Base-by-base conservation (phyloP, 83 land plant species). In the Diphasiastrum complanatum region DNA sequence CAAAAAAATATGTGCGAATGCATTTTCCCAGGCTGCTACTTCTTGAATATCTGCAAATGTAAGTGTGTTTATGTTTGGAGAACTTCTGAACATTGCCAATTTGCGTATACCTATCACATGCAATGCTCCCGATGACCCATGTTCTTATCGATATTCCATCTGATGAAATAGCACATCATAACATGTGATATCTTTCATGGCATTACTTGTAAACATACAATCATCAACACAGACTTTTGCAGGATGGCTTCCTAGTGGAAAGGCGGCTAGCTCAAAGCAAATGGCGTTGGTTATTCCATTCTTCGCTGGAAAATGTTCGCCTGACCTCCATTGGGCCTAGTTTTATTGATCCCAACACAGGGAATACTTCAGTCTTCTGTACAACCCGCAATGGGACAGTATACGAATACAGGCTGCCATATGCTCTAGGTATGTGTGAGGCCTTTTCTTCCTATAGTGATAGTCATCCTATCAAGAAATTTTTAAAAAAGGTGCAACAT, bases 231-330 rank as follows among this genome's bases (percentile, higher is more conserved):
- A 63, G 34, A 53, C 32, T 65, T 66, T 26, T 66, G 33, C 74
- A 83, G 91, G 81, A 60, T 58, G 85, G 91, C 20, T 33, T 60
- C 30, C 56, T 84, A 54, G 56, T 86, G 28, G 91, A 84, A 61
- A 72, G 91, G 60, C 47, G 82, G 38, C 37, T 81, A 47, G 76
- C 68, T 34, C 80, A 77, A 62, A 83, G 85, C 64, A 86, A 84
- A 35, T 86, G 91, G 91, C 79, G 78, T 45, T 86, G 91, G 91
- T 35, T 72, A 5, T 37, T 70, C 34, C 91, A 86, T 76, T 76
- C 78, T 71, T 59, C 61, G 36, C 85, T 89, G 10, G 45, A 68
- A 25, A 28, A 28, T 54, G n/a, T 14, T 28, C 58, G n/a, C 5
- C 4, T 18, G n/a, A 18, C 29, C 16, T 54, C 58, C 33, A 4